These are phyloP conservation scores for Paraleonurus japonicus DNA, from an alignment of 257 asterid genomes.

Conservation along the genomic window DNA sequence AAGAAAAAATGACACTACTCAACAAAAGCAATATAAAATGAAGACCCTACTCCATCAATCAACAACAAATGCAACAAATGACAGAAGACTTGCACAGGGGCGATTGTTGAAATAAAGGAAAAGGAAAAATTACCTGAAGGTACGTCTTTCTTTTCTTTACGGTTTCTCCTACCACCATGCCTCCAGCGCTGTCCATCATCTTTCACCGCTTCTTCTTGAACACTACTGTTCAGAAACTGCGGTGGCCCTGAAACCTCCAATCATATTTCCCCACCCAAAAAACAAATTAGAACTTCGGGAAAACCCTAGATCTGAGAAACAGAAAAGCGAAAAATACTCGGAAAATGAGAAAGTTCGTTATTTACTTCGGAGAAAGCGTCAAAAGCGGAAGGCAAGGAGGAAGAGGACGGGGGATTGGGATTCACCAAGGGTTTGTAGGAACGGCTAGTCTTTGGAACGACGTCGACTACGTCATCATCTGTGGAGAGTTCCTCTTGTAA, in stretches of 20 bases:
- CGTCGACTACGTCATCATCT: slow-evolving; percentile 43
- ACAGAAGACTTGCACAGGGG: neutral
- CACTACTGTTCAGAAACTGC: slow-evolving; percentile 70
- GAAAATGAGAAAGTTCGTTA: neutral
- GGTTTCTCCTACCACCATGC: slow-evolving; percentile 57
- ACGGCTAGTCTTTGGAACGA: slow-evolving; percentile 32
- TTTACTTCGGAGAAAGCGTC: slow-evolving; percentile 87
- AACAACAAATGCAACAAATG: neutral
- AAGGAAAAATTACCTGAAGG: slow-evolving; percentile 59
- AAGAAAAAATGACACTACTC: neutral
- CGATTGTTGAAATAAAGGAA: neutral
- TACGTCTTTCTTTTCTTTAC: slow-evolving; percentile 61
- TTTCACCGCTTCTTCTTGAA: slow-evolving; percentile 53
- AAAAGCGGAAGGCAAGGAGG: slow-evolving; percentile 80
- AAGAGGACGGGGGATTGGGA: slow-evolving; percentile 70
- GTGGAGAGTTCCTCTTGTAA: slow-evolving; percentile 36
- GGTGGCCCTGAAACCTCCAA: slow-evolving; percentile 89
- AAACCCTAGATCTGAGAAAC: slow-evolving; percentile 23
- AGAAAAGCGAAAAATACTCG: neutral
- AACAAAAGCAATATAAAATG: neutral
- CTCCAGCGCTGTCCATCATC: slow-evolving; percentile 55
- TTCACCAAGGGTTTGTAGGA: slow-evolving; percentile 70
- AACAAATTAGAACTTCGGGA: neutral
- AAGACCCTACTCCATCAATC: neutral
- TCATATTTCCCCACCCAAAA: neutral